phyloP scores from a whole-genome alignment of 31 red algal genomes.

The Odonthalia washingtoniensis region DNA sequence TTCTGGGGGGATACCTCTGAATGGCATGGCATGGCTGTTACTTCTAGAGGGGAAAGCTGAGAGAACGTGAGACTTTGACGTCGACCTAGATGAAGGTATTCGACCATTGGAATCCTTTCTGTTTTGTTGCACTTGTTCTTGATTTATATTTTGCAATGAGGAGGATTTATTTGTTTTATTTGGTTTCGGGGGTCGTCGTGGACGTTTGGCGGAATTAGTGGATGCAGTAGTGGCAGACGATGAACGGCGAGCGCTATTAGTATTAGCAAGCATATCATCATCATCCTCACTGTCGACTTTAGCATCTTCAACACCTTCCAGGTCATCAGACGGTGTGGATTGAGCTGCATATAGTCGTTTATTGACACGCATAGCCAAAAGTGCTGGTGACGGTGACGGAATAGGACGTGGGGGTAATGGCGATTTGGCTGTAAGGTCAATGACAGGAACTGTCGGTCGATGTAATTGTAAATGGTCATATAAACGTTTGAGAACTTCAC shows the following conservation, averaged over 20 bases:
- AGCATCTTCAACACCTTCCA: slow-evolving; percentile 1
- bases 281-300: neutral
- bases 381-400: too few relatives aligned
- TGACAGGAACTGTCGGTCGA: neutral
- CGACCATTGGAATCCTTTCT: too few relatives aligned
- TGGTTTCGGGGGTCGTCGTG: neutral
- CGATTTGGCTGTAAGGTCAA: neutral
- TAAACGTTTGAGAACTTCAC: neutral
- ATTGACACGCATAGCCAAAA: neutral
- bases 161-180: too few relatives aligned
- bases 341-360: neutral
- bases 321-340: neutral
- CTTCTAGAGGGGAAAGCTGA: slow-evolving; percentile 7
- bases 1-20: slow-evolving; percentile 10
- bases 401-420: neutral
- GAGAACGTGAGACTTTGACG: neutral
- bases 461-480: neutral
- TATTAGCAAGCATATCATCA: neutral
- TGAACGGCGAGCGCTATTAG: neutral
- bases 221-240: too few relatives aligned
- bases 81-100: too few relatives aligned
- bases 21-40: neutral
- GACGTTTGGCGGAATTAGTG: too few relatives aligned
- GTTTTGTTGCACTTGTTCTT: too few relatives aligned
- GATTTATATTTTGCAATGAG: too few relatives aligned